Evolutionary conservation across 2,329 filamentous ascomycete genomes (phyloP), one percentile per base, ranked within the genome.

Genomic region (Immersiporthe knoxdaviesiana): DNA sequence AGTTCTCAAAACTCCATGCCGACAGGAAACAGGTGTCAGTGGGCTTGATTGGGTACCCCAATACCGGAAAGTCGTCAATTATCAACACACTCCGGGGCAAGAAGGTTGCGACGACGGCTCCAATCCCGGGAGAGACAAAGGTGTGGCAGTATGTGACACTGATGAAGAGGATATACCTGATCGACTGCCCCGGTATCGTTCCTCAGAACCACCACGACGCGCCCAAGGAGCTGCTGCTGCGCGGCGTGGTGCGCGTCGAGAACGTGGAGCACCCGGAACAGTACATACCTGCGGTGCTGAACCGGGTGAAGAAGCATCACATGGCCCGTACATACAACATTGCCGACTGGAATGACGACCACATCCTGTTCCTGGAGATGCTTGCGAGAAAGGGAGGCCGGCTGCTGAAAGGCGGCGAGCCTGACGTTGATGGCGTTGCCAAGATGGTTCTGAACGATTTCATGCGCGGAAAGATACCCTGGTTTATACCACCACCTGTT

Each of bases 391-490:
- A 97, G 79, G 90, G 90, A 69, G 96, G 96, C 21, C 87, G 94
- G 74, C 82, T 99, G 27, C 83, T 98, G 21, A 94, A 93, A 78
- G 95, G 93, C 69, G 96, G 95, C n/a, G 96, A 98, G 78, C 92
- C 95, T 4, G 96, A 99, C 79, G 82, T 97, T 67, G 95, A 98
- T 75, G 94, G 94, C 75, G 94, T 97, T 62, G 96, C 96, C 1
- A 97, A 97, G 81, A 97, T 97, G 89, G 92, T 99, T 0, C 83
- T 99, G 70, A 98, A 97, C 76, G 96, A 99, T 77, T 99, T 98
- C 78, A 88, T 98, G 76, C 85, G 96, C 72, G 96, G 96, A 68
- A 97, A 95, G 81, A 92, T 98, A 35, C 96, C 96, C 1, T 99
- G 97, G 96, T 99, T 94, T 77, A 96, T 92, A 0, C 90, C 93